phyloP scores from a whole-genome alignment of 2,329 filamentous ascomycete species.

The Lecanicillium sp. region DNA sequence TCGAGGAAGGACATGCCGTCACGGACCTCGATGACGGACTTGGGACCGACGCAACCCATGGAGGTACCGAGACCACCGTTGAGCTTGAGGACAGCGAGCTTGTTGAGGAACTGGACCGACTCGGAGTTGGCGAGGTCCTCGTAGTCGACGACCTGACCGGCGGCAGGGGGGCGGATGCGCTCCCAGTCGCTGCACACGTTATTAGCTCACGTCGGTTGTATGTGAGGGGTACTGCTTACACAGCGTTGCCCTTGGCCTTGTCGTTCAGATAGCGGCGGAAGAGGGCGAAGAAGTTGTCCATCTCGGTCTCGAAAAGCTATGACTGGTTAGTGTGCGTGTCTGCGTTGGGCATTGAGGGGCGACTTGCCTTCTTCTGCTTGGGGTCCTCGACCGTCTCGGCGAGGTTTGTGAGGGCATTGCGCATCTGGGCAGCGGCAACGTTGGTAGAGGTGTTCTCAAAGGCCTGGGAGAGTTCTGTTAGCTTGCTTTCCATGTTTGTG shows the following conservation, averaged over 20 bases:
- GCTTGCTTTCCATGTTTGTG: conserved; percentile 14
- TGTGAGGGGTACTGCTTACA: conserved; percentile 45
- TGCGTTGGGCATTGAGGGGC: neutral
- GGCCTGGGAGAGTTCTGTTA: conserved; percentile 53
- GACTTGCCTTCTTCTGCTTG: conserved; percentile 70
- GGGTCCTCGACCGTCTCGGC: conserved; percentile 83
- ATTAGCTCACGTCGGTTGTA: conserved; percentile 18
- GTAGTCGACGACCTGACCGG: conserved; percentile 93
- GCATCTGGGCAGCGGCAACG: conserved; percentile 97
- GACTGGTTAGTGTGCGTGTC: conserved; percentile 11
- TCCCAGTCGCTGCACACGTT: conserved; percentile 74
- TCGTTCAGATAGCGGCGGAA: conserved; percentile 98
- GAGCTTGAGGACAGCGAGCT: conserved; percentile 97
- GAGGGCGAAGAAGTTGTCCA: conserved; percentile 99
- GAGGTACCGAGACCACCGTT: conserved; percentile 99
- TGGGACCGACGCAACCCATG: conserved; percentile 98
- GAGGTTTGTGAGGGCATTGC: conserved; percentile 90
- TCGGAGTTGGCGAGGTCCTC: conserved; percentile 82
- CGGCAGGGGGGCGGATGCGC: conserved; percentile 87
- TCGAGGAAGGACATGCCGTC: conserved; percentile 99
- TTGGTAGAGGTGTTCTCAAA: conserved; percentile 99
- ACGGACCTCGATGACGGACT: conserved; percentile 98
- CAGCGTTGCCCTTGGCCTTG: conserved; percentile 93
- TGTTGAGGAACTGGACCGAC: conserved; percentile 90
- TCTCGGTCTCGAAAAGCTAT: conserved; percentile 96